Percentiles rank a stretch among this genome's conserved stretches.
These are phyloP conservation scores for Venturia nashicola DNA, from an alignment of 2,329 filamentous ascomycete genomes.

Conservation along the genomic window DNA sequence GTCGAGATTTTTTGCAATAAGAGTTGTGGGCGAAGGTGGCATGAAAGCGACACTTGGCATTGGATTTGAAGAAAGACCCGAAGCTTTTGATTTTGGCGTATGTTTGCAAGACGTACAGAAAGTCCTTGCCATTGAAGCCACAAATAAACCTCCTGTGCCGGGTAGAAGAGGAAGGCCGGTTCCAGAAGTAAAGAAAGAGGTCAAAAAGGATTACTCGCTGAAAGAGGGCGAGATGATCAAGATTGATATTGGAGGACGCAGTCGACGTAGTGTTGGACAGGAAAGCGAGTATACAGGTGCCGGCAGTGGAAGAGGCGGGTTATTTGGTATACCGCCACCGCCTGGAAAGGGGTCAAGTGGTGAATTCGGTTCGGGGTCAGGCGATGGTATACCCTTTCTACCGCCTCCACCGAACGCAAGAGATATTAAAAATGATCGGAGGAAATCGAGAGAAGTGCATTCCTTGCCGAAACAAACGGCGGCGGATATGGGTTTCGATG, in stretches of 20 bases:
- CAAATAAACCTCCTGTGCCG: conserved; percentile 14
- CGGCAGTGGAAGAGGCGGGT: conserved; percentile 31
- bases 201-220: conserved; percentile 64
- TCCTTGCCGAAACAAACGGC: conserved; percentile 32
- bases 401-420: conserved; percentile 55
- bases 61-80: conserved; percentile 75
- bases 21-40: conserved; percentile 63
- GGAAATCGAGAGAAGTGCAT: conserved; percentile 33
- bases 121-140: conserved; percentile 32
- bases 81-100: conserved; percentile 78
- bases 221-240: conserved; percentile 87
- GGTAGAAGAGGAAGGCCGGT: conserved; percentile 13
- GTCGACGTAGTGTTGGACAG: conserved; percentile 24
- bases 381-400: conserved; percentile 32
- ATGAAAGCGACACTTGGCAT: conserved; percentile 71
- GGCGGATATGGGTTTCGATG: conserved; percentile 67
- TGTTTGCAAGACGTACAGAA: conserved; percentile 67
- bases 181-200: conserved; percentile 29
- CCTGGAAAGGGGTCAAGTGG: conserved; percentile 28
- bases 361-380: conserved; percentile 5
- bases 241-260: conserved; percentile 57
- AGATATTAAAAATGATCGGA: conserved; percentile 49
- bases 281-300: conserved; percentile 22
- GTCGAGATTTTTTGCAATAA: conserved; percentile 71
- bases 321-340: conserved; percentile 68